Percentiles rank a stretch among this genome's conserved stretches.
Conservation (phyloP, 1,139 yeast species). For the Pichia kudriavzevii region DNA sequence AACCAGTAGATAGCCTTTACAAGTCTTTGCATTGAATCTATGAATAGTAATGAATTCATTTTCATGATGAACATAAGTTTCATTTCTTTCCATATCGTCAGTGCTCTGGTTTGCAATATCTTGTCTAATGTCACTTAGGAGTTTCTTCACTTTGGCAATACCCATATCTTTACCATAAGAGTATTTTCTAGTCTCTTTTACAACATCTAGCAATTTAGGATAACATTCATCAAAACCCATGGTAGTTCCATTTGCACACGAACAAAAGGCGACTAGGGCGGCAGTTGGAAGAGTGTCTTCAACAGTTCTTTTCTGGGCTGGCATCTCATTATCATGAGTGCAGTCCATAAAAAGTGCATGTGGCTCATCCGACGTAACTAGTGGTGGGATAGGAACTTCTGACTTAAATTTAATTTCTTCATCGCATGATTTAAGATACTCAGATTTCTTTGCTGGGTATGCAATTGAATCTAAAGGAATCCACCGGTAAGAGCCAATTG, state of each 20-base stretch:
- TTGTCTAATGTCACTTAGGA: constrained; percentile 51
- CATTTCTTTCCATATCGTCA: constrained; percentile 66
- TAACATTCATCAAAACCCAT: constrained; percentile 92
- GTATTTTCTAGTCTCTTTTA: constrained; percentile 65
- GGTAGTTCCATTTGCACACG: constrained; percentile 91
- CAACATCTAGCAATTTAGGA: constrained; percentile 75
- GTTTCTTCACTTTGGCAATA: constrained; percentile 61
- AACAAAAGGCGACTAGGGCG: constrained; percentile 86
- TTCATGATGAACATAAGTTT: constrained; percentile 91
- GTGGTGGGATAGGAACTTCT: constrained; percentile 58
- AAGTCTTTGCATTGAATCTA: constrained; percentile 74
- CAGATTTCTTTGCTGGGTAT: constrained; percentile 48
- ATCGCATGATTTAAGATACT: constrained; percentile 21
- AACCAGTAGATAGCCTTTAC: constrained; percentile 81
- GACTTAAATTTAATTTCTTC: constrained; percentile 32
- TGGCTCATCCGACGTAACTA: constrained; percentile 61
- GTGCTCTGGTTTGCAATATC: constrained; percentile 58
- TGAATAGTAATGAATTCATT: constrained; percentile 90
- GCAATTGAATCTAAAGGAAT: constrained; percentile 66
- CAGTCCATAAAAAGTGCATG: constrained; percentile 97
- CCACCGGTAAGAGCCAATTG: constrained; percentile 85
- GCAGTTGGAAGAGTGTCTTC: constrained; percentile 95
- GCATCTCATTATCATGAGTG: constrained; percentile 91
- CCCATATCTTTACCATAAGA: constrained; percentile 70
- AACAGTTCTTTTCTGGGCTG: constrained; percentile 80